Conservation (phyloP, 345 rosid species). For the Eucalyptus sp. region DNA sequence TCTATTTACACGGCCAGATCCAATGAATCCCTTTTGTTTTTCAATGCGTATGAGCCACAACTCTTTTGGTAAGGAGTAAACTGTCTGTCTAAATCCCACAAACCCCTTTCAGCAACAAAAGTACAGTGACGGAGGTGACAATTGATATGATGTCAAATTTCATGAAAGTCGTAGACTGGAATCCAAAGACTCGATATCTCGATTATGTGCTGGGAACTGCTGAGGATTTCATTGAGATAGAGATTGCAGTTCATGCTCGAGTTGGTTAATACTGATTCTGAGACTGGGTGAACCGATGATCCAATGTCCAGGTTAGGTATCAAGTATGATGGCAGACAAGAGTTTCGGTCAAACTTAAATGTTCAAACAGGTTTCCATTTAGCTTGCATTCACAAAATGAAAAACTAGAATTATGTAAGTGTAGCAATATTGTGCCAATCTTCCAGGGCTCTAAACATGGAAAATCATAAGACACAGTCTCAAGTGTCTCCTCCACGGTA, state of each 20-base stretch:
- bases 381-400: not conserved
- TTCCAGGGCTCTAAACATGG: not conserved
- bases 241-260: not conserved
- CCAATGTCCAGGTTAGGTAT: not conserved
- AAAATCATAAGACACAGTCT: not conserved
- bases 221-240: not conserved
- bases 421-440: not conserved
- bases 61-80: not conserved
- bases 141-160: not conserved
- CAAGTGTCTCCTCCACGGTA: not conserved
- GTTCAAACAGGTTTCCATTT: not conserved
- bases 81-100: not conserved
- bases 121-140: not conserved
- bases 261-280: not conserved
- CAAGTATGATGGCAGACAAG: not conserved
- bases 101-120: not conserved
- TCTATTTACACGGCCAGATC: not conserved
- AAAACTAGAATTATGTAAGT: not conserved
- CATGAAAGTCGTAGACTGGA: not conserved
- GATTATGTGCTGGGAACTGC: not conserved
- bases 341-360: not conserved
- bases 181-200: not conserved
- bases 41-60: not conserved
- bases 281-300: not conserved
- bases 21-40: not conserved